Evolutionary conservation across 306 rosid genomes (phyloP).

Genomic region (Quercus ilex): DNA sequence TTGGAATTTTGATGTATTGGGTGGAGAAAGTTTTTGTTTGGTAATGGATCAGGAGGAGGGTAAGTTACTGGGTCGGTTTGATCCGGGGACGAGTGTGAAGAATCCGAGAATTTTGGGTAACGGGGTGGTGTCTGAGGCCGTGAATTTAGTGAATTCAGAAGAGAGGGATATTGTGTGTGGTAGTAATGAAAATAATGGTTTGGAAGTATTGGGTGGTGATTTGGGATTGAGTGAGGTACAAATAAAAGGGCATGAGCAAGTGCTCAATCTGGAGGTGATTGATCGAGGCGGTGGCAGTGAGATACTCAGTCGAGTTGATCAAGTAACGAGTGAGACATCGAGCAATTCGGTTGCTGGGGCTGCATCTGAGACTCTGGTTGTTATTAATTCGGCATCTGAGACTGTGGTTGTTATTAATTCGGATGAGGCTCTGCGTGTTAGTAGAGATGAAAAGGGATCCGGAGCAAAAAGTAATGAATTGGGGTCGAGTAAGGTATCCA

Average conservation of each 20-base stretch:
- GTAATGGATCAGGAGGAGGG: constrained; percentile 48
- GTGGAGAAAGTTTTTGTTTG: constrained; percentile 17
- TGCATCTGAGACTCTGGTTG: constrained; percentile 46
- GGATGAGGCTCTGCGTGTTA: constrained; percentile 31
- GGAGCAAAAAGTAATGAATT: constrained; percentile 35
- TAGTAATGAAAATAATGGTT: constrained; percentile 27
- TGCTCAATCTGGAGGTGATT: constrained; percentile 14
- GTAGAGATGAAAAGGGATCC: constrained; percentile 33
- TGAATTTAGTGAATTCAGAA: constrained; percentile 20
- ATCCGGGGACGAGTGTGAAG: constrained; percentile 24
- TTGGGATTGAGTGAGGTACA: constrained; percentile 30
- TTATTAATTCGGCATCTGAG: constrained; percentile 45
- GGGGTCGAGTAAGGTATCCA: constrained; percentile 36
- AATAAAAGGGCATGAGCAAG: constrained; percentile 17
- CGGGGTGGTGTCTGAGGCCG: constrained; percentile 37
- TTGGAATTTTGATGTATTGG: constrained; percentile 2
- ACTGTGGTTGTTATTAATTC: constrained; percentile 45
- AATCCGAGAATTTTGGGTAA: constrained; percentile 37
- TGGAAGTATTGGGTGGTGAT: constrained; percentile 21
- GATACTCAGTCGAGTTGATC: constrained; percentile 32
- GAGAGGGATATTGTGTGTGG: constrained; percentile 2
- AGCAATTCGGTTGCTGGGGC: constrained; percentile 33
- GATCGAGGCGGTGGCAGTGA: constrained; percentile 23
- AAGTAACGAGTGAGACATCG: constrained; percentile 36
- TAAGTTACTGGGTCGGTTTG: constrained; percentile 31